Evolutionary conservation across 441 rosid genomes (phyloP).

Genomic region (Aleurites moluccanus): DNA sequence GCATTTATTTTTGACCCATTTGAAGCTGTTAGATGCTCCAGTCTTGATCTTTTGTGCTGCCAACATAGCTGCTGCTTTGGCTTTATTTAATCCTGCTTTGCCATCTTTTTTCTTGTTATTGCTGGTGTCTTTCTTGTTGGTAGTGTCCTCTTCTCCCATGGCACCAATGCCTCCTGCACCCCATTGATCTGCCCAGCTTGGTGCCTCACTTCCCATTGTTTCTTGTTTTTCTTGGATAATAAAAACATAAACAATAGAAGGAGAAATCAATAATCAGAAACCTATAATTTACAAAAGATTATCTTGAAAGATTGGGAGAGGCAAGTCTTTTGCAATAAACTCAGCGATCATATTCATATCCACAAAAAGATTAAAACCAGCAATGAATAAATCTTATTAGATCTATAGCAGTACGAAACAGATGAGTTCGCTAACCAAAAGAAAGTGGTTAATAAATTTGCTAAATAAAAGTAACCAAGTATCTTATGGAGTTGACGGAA

Average conservation of each 20-base stretch:
- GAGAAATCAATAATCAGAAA: too few species aligned
- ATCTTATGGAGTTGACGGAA: neutral
- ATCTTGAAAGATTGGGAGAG: neutral
- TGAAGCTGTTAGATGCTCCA: slow-evolving; percentile 47
- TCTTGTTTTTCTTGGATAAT: neutral
- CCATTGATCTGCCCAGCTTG: slow-evolving; percentile 98
- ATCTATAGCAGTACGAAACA: neutral
- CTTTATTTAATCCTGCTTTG: slow-evolving; percentile 42
- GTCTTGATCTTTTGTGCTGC: slow-evolving; percentile 44
- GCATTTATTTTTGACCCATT: slow-evolving; percentile 65
- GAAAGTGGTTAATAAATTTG: neutral
- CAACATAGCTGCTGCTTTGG: slow-evolving; percentile 37
- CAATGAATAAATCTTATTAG: neutral
- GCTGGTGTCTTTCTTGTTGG: slow-evolving; percentile 34
- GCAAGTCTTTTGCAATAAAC: neutral
- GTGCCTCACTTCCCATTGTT: slow-evolving; percentile 67
- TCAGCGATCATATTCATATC: neutral
- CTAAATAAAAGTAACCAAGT: too few species aligned
- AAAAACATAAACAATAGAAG: neutral
- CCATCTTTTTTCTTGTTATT: slow-evolving; percentile 36
- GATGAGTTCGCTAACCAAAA: neutral
- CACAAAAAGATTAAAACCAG: neutral
- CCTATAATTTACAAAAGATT: neutral
- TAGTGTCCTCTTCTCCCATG: slow-evolving; percentile 39
- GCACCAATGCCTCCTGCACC: slow-evolving; percentile 85